Base-by-base conservation (phyloP, 2,329 filamentous ascomycete species). In the Fusarium sp. region DNA sequence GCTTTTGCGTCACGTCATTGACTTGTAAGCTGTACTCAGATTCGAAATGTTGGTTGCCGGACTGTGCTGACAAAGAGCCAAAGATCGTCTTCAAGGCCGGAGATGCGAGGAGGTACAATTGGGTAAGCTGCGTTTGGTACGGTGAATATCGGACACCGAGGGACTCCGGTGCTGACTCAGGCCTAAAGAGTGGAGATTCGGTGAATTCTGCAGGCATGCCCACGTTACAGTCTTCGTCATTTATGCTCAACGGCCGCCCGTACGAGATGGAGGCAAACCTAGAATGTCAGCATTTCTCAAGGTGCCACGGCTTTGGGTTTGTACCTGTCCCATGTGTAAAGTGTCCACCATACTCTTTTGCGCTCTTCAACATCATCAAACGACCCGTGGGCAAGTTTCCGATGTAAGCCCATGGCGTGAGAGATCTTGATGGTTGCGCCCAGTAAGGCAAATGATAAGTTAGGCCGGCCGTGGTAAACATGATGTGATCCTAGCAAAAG, bases 261-360 rank as follows among this genome's bases (percentile, higher is more conserved):
- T 28, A 44, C 15, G 42, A 44, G 7, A 44, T 44, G 42, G 42
- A 44, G 26, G 42, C 42, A 28, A 44, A 44, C 42, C 42, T 44
- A 17, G 7, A 28, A 28, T 17, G 24, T 44, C 42, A 44, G 24
- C 7, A 18, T 44, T 17, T 22, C 24, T 44, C 24, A 28, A 24
- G 7, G 24, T n/a, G 11, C 11, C 14, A 17, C 9, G 22, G 22
- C 5, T n/a, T 9, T 44, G 5, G 17, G 24, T 18, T 44, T 15
- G 14, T n/a, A 48, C 45, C 45, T 48, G 22, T 48, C 28, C 28
- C 45, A 48, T n/a, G 45, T 48, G 28, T 48, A 48, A 18, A 48
- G 22, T 3, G 45, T 48, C 28, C 28, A 48, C 45, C 28, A 48
- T 34, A 48, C 28, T 48, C 45, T 15, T 14, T 48, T 48, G 4